Conservation (phyloP, 306 rosid species). For the Fragaria iinumae region DNA sequence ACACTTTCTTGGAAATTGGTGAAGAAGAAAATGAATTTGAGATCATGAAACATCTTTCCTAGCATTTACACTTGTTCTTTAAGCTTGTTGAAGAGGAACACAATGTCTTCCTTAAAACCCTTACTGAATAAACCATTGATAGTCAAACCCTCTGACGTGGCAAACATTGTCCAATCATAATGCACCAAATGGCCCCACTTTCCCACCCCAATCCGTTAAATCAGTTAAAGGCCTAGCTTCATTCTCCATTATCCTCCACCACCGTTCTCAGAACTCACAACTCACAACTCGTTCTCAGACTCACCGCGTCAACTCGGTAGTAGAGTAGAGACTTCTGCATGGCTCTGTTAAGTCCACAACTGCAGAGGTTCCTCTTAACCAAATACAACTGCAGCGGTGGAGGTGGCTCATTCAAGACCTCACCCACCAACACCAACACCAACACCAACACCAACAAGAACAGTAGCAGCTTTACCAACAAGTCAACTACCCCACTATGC, state of each 20-base stretch:
- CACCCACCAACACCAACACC: conserved; percentile 20
- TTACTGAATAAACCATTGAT: neutral
- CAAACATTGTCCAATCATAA: neutral
- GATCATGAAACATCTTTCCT: neutral
- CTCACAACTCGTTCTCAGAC: neutral
- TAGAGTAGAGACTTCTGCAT: conserved; percentile 18
- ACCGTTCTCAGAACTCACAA: conserved; percentile 10
- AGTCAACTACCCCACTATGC: conserved; percentile 44
- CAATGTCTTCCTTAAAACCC: too few relatives aligned
- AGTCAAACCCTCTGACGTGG: conserved; percentile 19
- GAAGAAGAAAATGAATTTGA: too few relatives aligned
- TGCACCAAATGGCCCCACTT: conserved; percentile 2
- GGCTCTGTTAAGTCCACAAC: conserved; percentile 81
- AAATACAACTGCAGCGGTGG: conserved; percentile 35
- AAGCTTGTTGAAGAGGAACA: too few relatives aligned
- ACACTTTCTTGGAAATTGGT: neutral
- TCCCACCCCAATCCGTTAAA: conserved; percentile 57
- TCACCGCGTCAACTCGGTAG: conserved; percentile 18
- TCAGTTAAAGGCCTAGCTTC: conserved; percentile 70
- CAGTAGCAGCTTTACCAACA: conserved; percentile 27
- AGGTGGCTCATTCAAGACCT: conserved; percentile 17
- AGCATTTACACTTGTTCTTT: neutral
- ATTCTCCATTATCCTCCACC: conserved; percentile 44
- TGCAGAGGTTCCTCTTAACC: conserved; percentile 53
- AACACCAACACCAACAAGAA: conserved; percentile 25